Percentiles rank a stretch among this genome's conserved stretches.
Evolutionary conservation across 2,329 filamentous ascomycete species (phyloP).

Genomic region (Aspergillus tubingensis): DNA sequence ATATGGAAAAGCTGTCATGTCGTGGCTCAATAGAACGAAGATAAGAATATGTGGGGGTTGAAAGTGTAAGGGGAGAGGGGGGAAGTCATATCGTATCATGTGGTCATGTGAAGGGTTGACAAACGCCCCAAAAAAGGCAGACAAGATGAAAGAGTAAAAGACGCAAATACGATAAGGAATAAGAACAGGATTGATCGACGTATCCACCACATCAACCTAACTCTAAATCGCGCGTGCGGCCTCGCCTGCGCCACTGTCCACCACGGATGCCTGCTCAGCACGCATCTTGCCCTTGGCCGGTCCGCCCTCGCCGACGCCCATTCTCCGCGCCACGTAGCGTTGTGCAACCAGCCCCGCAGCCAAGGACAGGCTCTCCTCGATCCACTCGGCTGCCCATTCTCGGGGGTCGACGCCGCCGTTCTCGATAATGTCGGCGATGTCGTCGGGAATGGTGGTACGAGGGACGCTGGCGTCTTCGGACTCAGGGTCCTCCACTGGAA

Average conservation of each 20-base stretch:
- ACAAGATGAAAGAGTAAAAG: not conserved
- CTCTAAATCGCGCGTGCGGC: conserved; percentile 56
- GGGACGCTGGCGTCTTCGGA: conserved; percentile 39
- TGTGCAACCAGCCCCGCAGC: conserved; percentile 86
- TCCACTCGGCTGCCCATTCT: conserved; percentile 97
- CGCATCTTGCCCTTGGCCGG: conserved; percentile 57
- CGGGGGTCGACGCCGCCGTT: conserved; percentile 79
- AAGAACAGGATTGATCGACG: conserved; percentile 13
- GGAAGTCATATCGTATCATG: conserved; percentile 5
- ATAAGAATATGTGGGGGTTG: not conserved
- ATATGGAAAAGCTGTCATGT: not conserved
- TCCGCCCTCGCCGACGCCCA: conserved; percentile 90
- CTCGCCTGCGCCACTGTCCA: conserved; percentile 62
- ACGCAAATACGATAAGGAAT: not conserved
- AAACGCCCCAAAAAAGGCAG: too few relatives aligned
- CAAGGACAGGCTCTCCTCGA: conserved; percentile 81
- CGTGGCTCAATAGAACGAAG: not conserved
- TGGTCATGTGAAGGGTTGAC: conserved; percentile 9
- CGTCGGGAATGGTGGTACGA: conserved; percentile 63
- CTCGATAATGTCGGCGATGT: conserved; percentile 81
- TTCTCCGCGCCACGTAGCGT: conserved; percentile 88
- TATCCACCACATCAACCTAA: not conserved
- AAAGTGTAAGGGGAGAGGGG: conserved; percentile 1
- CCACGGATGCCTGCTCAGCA: conserved; percentile 55
- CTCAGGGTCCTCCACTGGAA: conserved; percentile 42